These are phyloP conservation scores for Ophiostoma tasmaniense DNA, from an alignment of 2,329 filamentous ascomycete species.

Conservation along the genomic window DNA sequence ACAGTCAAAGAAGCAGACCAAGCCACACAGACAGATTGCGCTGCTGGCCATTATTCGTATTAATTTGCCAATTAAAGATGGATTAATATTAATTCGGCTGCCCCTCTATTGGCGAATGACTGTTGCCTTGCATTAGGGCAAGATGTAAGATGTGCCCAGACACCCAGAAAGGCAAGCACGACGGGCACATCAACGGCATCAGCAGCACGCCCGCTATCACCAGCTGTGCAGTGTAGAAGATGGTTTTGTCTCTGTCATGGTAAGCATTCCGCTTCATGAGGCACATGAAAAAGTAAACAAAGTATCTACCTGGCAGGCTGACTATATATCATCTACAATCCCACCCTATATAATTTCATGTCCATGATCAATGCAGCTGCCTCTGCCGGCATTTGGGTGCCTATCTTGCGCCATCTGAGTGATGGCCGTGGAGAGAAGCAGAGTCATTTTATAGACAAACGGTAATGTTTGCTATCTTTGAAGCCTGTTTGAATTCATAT, in stretches of 20 bases:
- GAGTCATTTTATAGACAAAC: no score
- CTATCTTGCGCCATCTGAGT: neutral
- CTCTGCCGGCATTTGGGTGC: neutral
- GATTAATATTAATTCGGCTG: neutral
- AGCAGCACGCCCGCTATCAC: neutral
- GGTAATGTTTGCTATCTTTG: no score
- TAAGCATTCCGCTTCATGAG: neutral
- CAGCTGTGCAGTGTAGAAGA: neutral
- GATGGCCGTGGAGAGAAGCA: no score
- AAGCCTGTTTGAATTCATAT: no score
- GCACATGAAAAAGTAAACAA: neutral
- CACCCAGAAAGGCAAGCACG: neutral
- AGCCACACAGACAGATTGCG: neutral
- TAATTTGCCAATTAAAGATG: neutral
- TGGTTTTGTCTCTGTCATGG: neutral
- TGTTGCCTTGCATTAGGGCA: constrained; percentile 20
- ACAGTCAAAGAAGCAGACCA: neutral
- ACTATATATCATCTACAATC: neutral
- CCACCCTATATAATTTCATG: neutral
- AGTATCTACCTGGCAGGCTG: neutral
- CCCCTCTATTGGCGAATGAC: constrained; percentile 19
- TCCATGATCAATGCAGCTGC: neutral
- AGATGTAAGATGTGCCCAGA: constrained; percentile 5
- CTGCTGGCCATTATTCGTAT: neutral
- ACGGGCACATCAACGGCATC: neutral